These are phyloP conservation scores for Aspergillus sergii DNA, from an alignment of 2,329 filamentous ascomycete genomes.

Conservation along the genomic window DNA sequence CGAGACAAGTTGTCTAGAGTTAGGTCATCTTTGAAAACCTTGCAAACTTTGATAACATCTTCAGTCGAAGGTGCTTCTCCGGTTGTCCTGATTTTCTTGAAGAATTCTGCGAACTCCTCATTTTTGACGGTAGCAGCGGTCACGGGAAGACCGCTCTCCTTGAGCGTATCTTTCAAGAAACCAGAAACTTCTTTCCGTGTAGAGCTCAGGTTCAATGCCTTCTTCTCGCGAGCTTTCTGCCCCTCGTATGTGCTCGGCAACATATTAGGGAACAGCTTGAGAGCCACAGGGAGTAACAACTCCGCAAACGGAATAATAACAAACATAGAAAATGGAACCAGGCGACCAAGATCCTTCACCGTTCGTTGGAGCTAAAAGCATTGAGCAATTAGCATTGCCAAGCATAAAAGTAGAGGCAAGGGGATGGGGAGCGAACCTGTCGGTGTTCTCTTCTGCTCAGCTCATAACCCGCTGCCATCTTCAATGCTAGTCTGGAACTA, in stretches of 20 bases:
- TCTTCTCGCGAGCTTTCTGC: constrained; percentile 85
- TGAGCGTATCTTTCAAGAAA: constrained; percentile 85
- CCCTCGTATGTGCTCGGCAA: constrained; percentile 96
- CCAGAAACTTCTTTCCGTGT: constrained; percentile 91
- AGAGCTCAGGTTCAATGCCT: constrained; percentile 76
- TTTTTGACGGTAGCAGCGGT: constrained; percentile 82
- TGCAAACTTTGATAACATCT: constrained; percentile 98
- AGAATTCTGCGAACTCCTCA: constrained; percentile 94
- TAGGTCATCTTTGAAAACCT: constrained; percentile 96
- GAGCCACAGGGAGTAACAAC: constrained; percentile 83
- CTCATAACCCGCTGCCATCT: constrained; percentile 98
- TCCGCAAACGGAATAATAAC: constrained; percentile 96
- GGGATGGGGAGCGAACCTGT: constrained; percentile 57
- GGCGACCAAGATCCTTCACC: constrained; percentile 85
- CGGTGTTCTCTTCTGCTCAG: constrained; percentile 89
- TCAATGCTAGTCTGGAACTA: constrained; percentile 84
- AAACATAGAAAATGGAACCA: constrained; percentile 96
- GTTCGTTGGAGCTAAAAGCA: constrained; percentile 72
- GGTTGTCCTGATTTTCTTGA: constrained; percentile 90
- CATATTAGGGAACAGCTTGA: constrained; percentile 95
- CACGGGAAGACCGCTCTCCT: constrained; percentile 89
- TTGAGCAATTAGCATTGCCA: constrained; percentile 14
- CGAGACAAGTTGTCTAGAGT: constrained; percentile 96
- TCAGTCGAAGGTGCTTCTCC: constrained; percentile 84
- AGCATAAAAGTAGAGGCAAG: neutral